Conservation (phyloP, 768 basidiomycete species). For the Porpolomopsis calyptriformis region DNA sequence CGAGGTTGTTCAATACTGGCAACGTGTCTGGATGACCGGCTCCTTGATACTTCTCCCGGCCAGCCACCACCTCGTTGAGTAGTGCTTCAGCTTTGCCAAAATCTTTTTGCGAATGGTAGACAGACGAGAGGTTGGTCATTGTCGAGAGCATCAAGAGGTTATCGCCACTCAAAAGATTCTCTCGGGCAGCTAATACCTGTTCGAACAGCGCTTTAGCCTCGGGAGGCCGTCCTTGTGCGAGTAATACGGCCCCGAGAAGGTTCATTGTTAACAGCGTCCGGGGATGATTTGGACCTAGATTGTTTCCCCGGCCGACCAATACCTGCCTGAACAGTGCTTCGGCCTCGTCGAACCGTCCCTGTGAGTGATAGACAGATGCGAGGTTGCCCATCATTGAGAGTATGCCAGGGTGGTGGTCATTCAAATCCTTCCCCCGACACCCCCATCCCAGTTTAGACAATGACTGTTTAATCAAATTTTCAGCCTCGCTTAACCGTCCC, state of each 20-base stretch:
- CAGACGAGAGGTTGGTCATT: background rate
- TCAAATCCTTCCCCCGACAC: background rate
- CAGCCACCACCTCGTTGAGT: background rate
- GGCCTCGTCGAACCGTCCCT: background rate
- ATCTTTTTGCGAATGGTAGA: background rate
- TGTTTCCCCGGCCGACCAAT: background rate
- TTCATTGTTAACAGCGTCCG: background rate
- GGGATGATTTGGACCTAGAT: background rate
- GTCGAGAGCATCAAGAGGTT: background rate
- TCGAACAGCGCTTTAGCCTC: background rate
- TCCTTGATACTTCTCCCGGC: background rate
- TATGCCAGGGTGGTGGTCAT: background rate
- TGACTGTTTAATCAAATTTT: background rate
- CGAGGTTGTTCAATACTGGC: background rate
- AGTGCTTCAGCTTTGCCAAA: background rate
- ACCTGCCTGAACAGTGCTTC: background rate
- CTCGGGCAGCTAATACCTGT: background rate
- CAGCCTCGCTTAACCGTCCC: background rate
- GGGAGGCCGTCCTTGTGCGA: background rate
- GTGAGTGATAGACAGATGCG: background rate
- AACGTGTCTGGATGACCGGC: background rate
- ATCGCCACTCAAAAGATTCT: background rate
- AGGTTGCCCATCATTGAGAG: background rate
- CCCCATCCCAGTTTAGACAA: no score
- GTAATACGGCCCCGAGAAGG: background rate